These are phyloP conservation scores for Phytophthora vignae DNA, from an alignment of 352 stramenopile genomes.

Conservation along the genomic window DNA sequence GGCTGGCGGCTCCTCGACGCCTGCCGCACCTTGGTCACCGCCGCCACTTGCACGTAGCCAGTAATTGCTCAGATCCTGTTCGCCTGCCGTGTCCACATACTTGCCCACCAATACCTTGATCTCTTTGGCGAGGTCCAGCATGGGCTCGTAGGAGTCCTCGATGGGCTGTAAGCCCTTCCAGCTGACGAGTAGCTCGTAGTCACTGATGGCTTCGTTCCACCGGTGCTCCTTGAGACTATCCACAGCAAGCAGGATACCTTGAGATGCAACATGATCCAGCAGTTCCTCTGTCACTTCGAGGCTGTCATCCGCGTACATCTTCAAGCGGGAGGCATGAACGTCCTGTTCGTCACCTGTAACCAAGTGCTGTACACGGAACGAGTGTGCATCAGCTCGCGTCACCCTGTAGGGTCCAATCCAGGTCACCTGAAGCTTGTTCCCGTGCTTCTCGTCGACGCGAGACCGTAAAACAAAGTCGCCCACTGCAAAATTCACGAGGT, in stretches of 20 bases:
- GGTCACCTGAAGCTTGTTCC: constrained; percentile 14
- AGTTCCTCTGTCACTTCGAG: constrained; percentile 6
- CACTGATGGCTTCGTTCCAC: no score
- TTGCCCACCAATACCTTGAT: not conserved
- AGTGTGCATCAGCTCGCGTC: not conserved
- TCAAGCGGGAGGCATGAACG: constrained; percentile 3
- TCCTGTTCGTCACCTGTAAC: not conserved
- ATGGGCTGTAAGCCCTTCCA: no score
- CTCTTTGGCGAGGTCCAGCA: not conserved
- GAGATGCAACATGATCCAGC: constrained; percentile 5
- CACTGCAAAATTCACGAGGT: constrained; percentile 9
- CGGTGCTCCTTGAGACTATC: no score
- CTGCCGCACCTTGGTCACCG: no score
- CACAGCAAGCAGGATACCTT: constrained; percentile 7
- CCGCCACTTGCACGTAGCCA: not conserved
- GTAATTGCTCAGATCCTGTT: not conserved
- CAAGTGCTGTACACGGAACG: constrained; percentile 1
- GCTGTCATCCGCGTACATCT: constrained; percentile 5
- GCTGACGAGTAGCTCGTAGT: no score
- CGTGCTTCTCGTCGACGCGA: constrained; percentile 3
- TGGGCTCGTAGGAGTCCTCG: no score
- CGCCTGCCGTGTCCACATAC: not conserved
- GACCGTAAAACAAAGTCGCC: constrained; percentile 16
- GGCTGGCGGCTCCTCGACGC: no score
- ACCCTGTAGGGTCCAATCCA: constrained; percentile 4